Percentiles rank a stretch among this genome's conserved stretches.
Conservation (phyloP, 768 basidiomycete genomes). For the Russula compacta region DNA sequence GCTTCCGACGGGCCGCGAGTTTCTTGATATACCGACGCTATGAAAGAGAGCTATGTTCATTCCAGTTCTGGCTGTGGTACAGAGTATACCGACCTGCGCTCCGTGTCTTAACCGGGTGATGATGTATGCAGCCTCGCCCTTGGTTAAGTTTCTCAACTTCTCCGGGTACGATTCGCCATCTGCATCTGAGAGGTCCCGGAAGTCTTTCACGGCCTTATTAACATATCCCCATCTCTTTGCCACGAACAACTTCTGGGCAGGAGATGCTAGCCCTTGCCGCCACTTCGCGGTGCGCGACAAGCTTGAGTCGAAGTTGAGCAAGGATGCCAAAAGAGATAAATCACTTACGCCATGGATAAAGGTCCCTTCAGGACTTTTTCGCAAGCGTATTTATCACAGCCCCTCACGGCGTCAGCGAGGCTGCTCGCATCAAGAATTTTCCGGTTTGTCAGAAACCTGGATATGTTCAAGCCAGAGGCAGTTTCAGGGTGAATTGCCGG, state of each 20-base stretch:
- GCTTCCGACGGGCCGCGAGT: conserved; percentile 33
- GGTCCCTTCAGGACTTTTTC: conserved; percentile 46
- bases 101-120: conserved; percentile 73
- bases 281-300: conserved; percentile 57
- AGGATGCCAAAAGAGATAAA: conserved; percentile 4
- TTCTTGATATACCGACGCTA: conserved; percentile 53
- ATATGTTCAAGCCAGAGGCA: conserved; percentile 11
- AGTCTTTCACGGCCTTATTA: conserved; percentile 21
- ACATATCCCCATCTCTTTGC: conserved; percentile 38
- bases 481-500: conserved; percentile 31
- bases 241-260: conserved; percentile 49
- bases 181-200: conserved; percentile 19
- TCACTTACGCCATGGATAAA: conserved; percentile 40
- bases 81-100: conserved; percentile 41
- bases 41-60: neutral
- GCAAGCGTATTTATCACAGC: conserved; percentile 57
- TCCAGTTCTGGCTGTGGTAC: neutral
- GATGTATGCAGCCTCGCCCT: conserved; percentile 72
- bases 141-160: conserved; percentile 44
- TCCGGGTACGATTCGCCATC: conserved; percentile 24
- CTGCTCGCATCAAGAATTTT: conserved; percentile 43
- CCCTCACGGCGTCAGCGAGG: conserved; percentile 53
- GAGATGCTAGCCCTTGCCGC: conserved; percentile 54
- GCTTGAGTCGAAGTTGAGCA: conserved; percentile 27
- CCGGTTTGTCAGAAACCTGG: conserved; percentile 16